Percentiles rank a stretch among this genome's conserved stretches.
Conservation (phyloP, 371 early-diverging fungal species). For the Choanephora cucurbitarum region DNA sequence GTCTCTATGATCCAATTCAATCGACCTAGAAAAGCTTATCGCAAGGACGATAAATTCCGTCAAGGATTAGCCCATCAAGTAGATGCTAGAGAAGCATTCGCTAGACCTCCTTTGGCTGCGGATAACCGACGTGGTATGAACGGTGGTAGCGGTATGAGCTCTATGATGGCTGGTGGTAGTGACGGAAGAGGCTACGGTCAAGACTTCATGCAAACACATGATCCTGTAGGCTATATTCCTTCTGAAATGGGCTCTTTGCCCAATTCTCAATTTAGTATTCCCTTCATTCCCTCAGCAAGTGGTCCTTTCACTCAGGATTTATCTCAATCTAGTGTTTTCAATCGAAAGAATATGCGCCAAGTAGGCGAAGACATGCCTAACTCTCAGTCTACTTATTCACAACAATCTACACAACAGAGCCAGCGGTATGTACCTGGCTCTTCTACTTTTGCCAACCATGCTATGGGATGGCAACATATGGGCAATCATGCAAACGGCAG, state of each 20-base stretch:
- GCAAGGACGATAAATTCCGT: slow-evolving; percentile 64
- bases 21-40: slow-evolving; percentile 69
- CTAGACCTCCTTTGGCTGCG: slow-evolving; percentile 57
- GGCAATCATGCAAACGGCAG: slow-evolving; percentile 5
- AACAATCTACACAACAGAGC: neutral
- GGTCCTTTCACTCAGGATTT: slow-evolving; percentile 75
- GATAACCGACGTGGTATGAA: slow-evolving; percentile 52
- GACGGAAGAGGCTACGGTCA: slow-evolving; percentile 45
- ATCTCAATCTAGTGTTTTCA: slow-evolving; percentile 54
- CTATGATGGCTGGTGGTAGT: neutral
- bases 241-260: slow-evolving; percentile 60
- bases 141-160: no score
- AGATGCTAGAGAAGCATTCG: slow-evolving; percentile 71
- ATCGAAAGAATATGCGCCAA: slow-evolving; percentile 40
- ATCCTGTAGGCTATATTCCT: slow-evolving; percentile 60
- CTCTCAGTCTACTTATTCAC: slow-evolving; percentile 8
- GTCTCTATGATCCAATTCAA: slow-evolving; percentile 84
- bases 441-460: slow-evolving; percentile 45
- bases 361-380: slow-evolving; percentile 16
- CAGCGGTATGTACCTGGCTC: slow-evolving; percentile 44
- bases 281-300: slow-evolving; percentile 63
- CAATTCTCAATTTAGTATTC: slow-evolving; percentile 63
- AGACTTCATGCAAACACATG: slow-evolving; percentile 61
- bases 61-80: slow-evolving; percentile 68
- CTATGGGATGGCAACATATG: slow-evolving; percentile 37